Percentiles rank a stretch among this genome's conserved stretches.
These are phyloP conservation scores for Salix exigua DNA, from an alignment of 345 rosid genomes.

Conservation along the genomic window DNA sequence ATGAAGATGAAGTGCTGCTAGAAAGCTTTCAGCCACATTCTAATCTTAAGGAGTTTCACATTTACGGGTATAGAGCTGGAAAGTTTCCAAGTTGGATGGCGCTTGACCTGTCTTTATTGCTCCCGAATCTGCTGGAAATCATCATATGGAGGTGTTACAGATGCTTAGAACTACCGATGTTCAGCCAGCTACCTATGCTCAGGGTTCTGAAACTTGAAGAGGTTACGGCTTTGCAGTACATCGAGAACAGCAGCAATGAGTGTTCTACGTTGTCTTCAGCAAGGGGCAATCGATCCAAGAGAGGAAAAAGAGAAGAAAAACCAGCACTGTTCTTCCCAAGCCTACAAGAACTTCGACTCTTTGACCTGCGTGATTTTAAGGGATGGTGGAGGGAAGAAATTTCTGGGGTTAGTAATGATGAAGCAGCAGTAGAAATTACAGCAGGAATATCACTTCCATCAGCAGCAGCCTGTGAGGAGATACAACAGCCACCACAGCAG, in stretches of 20 bases:
- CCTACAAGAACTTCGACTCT: conserved; percentile 12
- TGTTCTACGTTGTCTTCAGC: not conserved
- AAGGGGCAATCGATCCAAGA: too few relatives aligned
- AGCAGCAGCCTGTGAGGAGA: too few relatives aligned
- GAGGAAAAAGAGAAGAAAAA: too few relatives aligned
- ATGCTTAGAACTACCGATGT: conserved; percentile 2
- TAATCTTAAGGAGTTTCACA: conserved; percentile 9
- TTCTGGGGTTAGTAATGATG: not conserved
- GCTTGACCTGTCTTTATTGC: not conserved
- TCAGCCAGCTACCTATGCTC: conserved; percentile 12
- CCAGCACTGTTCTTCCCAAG: not conserved
- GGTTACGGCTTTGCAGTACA: conserved; percentile 3
- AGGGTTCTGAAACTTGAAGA: not conserved
- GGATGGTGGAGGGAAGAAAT: conserved; percentile 7
- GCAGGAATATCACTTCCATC: too few relatives aligned
- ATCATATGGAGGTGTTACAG: not conserved
- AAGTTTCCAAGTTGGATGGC: conserved; percentile 10
- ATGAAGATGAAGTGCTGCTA: not conserved
- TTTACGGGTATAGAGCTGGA: conserved; percentile 3
- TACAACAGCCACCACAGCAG: too few relatives aligned
- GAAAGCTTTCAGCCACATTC: conserved; percentile 9
- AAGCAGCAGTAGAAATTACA: not conserved
- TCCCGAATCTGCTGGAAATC: not conserved
- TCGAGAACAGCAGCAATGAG: not conserved
- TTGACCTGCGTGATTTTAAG: conserved; percentile 2